Percentiles rank a stretch among this genome's conserved stretches.
phyloP scores from a whole-genome alignment of 1,139 yeast species.

The Wickerhamomyces sp. region DNA sequence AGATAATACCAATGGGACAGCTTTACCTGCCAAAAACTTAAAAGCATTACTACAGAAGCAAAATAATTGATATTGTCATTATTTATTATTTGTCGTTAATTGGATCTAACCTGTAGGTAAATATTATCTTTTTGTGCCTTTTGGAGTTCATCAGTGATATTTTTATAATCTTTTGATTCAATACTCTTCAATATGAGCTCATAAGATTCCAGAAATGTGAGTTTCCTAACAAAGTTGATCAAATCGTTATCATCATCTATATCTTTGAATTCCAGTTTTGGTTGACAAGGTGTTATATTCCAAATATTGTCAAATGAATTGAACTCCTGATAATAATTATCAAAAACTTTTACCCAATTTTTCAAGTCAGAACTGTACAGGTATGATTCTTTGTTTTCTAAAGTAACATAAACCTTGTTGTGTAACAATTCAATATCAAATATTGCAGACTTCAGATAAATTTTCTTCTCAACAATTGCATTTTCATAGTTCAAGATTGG shows the following conservation, averaged over 20 bases:
- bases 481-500: slow-evolving; percentile 38
- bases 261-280: slow-evolving; percentile 1
- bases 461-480: slow-evolving; percentile 18
- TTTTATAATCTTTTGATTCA: background rate
- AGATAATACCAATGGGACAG: slow-evolving; percentile 52
- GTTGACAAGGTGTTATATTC: slow-evolving; percentile 10
- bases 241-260: slow-evolving; percentile 2
- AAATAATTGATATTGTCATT: background rate
- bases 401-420: slow-evolving; percentile 41
- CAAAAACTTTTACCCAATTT: slow-evolving; percentile 39
- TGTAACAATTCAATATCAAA: slow-evolving; percentile 22
- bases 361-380: slow-evolving; percentile 36
- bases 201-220: slow-evolving; percentile 19
- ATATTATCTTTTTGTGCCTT: slow-evolving; percentile 1
- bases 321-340: slow-evolving; percentile 10
- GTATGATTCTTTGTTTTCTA: slow-evolving; percentile 38
- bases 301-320: slow-evolving; percentile 14
- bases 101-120: slow-evolving; percentile 7
- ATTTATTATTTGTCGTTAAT: background rate
- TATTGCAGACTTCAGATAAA: slow-evolving; percentile 22
- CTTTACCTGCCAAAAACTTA: slow-evolving; percentile 32
- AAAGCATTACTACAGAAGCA: slow-evolving; percentile 18
- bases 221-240: slow-evolving; percentile 9
- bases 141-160: slow-evolving; percentile 5
- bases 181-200: slow-evolving; percentile 6